Percentiles rank a stretch among this genome's conserved stretches.
Conservation (phyloP, 2,329 filamentous ascomycete genomes). For the Cercospora brassicicola region DNA sequence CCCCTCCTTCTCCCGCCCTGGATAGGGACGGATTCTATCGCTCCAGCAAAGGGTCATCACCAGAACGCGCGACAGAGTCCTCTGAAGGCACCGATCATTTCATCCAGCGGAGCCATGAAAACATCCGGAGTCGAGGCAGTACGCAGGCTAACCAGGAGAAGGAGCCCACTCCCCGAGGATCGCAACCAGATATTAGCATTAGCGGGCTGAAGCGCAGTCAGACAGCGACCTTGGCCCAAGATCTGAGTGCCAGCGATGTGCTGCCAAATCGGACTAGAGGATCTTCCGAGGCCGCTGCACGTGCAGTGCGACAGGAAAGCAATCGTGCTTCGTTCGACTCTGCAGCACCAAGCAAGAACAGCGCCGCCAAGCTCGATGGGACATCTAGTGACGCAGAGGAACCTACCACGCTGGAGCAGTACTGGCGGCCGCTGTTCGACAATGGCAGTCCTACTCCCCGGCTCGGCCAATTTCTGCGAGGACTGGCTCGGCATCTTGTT, state of each 20-base stretch:
- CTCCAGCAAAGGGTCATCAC: constrained; percentile 39
- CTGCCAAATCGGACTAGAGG: constrained; percentile 17
- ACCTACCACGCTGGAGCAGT: constrained; percentile 64
- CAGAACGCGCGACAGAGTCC: constrained; percentile 33
- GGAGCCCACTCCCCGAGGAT: constrained; percentile 28
- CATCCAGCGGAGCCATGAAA: constrained; percentile 25
- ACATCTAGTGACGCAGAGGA: constrained; percentile 41
- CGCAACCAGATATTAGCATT: constrained; percentile 17
- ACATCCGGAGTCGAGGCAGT: constrained; percentile 23
- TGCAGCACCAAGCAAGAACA: neutral
- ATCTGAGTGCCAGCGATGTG: constrained; percentile 14
- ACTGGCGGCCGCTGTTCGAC: constrained; percentile 77
- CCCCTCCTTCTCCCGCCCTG: constrained; percentile 54
- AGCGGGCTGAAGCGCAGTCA: constrained; percentile 22
- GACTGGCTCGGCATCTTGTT: constrained; percentile 72
- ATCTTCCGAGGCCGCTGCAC: constrained; percentile 13
- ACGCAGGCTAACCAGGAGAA: constrained; percentile 22
- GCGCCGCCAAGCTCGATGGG: constrained; percentile 15
- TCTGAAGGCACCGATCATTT: constrained; percentile 28
- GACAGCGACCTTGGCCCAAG: constrained; percentile 17
- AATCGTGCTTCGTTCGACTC: constrained; percentile 11
- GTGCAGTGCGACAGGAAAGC: constrained; percentile 2
- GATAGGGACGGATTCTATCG: constrained; percentile 20
- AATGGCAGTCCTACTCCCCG: constrained; percentile 65
- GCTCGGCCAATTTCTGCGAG: constrained; percentile 69